Percentiles rank a stretch among this genome's conserved stretches.
Evolutionary conservation across 257 asterid genomes (phyloP).

Genomic region (Mentha longifolia): DNA sequence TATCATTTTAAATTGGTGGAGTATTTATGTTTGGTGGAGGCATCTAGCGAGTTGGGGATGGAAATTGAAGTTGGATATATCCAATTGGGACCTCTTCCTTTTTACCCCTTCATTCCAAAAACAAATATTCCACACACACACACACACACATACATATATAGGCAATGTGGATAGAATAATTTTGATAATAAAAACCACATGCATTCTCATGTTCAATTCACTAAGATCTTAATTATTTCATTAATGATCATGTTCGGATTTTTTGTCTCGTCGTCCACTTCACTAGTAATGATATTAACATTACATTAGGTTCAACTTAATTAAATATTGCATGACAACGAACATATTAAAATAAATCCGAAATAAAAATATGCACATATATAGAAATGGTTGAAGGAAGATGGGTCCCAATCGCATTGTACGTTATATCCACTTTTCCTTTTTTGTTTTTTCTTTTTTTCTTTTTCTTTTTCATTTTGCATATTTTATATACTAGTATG

Average conservation of each 20-base stretch:
- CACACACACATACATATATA: background rate
- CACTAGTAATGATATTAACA: background rate
- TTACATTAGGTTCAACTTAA: background rate
- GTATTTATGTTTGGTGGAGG: too few relatives aligned
- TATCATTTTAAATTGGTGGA: too few relatives aligned
- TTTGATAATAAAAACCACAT: conserved; percentile 20
- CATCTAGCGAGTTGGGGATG: conserved; percentile 68
- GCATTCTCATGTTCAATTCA: background rate
- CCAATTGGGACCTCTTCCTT: conserved; percentile 60
- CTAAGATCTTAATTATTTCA: background rate
- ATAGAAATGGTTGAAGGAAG: too few relatives aligned
- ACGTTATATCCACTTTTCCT: conserved; percentile 23
- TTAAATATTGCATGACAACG: background rate
- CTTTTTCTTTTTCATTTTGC: background rate
- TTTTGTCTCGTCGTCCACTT: background rate
- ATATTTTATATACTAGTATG: background rate
- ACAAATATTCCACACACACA: conserved; percentile 48
- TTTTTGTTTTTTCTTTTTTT: too few relatives aligned
- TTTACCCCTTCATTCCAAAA: conserved; percentile 11
- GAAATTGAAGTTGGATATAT: conserved; percentile 57
- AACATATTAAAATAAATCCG: background rate
- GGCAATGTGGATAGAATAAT: conserved; percentile 39
- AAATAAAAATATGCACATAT: background rate
- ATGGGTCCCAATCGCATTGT: conserved; percentile 28
- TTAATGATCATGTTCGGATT: conserved; percentile 6